phyloP scores from a whole-genome alignment of 1,284 basidiomycete genomes.

The Tremellales sp. region DNA sequence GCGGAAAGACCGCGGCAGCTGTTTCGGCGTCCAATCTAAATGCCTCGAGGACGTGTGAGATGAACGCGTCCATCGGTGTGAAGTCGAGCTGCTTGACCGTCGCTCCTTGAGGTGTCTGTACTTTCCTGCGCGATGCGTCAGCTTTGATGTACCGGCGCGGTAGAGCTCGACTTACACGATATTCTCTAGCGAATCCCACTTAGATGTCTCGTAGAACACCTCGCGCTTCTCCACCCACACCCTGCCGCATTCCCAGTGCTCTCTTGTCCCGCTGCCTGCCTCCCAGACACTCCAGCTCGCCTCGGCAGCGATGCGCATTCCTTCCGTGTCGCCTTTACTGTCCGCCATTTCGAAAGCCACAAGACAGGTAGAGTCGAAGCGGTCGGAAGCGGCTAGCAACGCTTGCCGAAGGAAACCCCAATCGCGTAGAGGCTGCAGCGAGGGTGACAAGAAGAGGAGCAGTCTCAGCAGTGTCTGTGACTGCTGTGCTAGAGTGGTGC shows the following conservation, averaged over 20 bases:
- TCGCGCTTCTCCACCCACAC: constrained; percentile 92
- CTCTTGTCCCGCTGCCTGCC: constrained; percentile 38
- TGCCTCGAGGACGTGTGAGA: constrained; percentile 62
- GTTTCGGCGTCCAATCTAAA: constrained; percentile 71
- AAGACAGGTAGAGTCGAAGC: constrained; percentile 78
- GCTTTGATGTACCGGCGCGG: neutral
- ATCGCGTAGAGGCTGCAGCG: constrained; percentile 60
- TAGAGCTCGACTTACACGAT: constrained; percentile 63
- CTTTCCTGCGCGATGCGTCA: constrained; percentile 23
- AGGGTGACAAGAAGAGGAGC: constrained; percentile 60
- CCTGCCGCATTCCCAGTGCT: constrained; percentile 86
- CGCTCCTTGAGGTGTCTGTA: constrained; percentile 26
- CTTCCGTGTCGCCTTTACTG: constrained; percentile 61
- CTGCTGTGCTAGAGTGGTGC: constrained; percentile 26
- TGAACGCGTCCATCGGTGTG: constrained; percentile 88
- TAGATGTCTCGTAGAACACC: constrained; percentile 79
- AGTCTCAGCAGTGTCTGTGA: constrained; percentile 31
- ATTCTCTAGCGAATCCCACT: constrained; percentile 77
- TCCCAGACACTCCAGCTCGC: constrained; percentile 78
- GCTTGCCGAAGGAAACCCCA: constrained; percentile 62
- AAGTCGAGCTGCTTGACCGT: constrained; percentile 61
- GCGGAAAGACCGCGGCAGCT: constrained; percentile 81
- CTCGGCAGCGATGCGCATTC: constrained; percentile 72
- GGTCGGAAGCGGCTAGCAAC: constrained; percentile 72
- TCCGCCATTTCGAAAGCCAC: constrained; percentile 81